Percentiles rank a stretch among this genome's conserved stretches.
Conservation (phyloP, 768 basidiomycete genomes). For the Russula earlei region DNA sequence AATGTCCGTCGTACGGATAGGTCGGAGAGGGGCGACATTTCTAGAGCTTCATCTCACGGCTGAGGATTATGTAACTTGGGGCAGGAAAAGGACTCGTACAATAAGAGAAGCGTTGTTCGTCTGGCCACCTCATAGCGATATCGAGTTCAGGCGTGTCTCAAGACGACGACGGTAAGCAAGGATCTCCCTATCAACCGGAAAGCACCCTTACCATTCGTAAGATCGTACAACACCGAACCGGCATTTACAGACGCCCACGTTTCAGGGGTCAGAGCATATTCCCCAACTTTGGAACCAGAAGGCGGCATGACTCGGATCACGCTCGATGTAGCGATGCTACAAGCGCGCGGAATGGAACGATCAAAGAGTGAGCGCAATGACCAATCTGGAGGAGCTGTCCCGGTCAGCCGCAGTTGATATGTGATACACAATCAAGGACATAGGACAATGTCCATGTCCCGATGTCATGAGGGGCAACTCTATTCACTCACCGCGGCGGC, state of each 20-base stretch:
- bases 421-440: too few species aligned
- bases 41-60: conserved; percentile 27
- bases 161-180: conserved; percentile 14
- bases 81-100: conserved; percentile 30
- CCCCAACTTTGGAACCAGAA: conserved; percentile 22
- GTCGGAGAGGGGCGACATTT: conserved; percentile 36
- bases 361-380: conserved; percentile 61
- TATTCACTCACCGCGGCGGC: conserved; percentile 45
- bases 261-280: conserved; percentile 44
- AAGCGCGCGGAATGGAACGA: conserved; percentile 49
- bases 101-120: conserved; percentile 43
- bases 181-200: background rate
- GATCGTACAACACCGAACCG: conserved; percentile 37
- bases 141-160: conserved; percentile 35
- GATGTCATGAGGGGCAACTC: too few species aligned
- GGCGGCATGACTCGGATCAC: conserved; percentile 37
- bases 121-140: conserved; percentile 46
- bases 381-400: conserved; percentile 54
- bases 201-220: conserved; percentile 35
- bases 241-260: conserved; percentile 31
- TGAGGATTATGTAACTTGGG: background rate
- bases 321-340: conserved; percentile 63
- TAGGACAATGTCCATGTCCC: too few species aligned
- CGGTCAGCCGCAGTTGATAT: too few species aligned
- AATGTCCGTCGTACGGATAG: conserved; percentile 63